Percentiles rank a stretch among this genome's conserved stretches.
phyloP scores from a whole-genome alignment of 495 filamentous ascomycete species.

The Aspergillus heteromorphus region DNA sequence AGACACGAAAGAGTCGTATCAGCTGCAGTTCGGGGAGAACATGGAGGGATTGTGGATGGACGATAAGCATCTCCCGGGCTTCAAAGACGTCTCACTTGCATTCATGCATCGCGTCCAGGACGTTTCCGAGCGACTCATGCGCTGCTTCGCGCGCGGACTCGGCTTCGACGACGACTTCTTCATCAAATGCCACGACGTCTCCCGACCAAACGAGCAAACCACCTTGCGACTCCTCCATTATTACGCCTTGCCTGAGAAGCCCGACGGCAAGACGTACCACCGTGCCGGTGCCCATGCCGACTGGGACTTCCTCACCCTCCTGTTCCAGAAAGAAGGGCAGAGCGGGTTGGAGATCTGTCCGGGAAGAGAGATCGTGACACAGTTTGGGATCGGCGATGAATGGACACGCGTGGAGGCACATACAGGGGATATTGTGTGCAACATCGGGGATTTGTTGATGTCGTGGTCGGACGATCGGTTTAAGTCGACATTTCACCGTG shows the following conservation, averaged over 20 bases:
- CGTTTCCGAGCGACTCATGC: conserved; percentile 53
- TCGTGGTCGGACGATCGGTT: conserved; percentile 65
- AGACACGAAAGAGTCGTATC: conserved; percentile 59
- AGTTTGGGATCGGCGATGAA: conserved; percentile 52
- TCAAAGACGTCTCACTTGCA: conserved; percentile 31
- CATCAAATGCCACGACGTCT: conserved; percentile 47
- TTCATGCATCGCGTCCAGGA: conserved; percentile 53
- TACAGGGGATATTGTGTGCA: conserved; percentile 58
- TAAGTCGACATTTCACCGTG: conserved; percentile 60
- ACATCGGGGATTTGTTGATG: conserved; percentile 66
- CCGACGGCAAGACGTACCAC: conserved; percentile 46
- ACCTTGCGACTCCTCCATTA: conserved; percentile 59
- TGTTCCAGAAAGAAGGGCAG: conserved; percentile 61
- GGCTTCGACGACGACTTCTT: conserved; percentile 55
- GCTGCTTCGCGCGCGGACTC: conserved; percentile 54
- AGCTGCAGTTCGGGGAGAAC: conserved; percentile 54
- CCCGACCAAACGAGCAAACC: conserved; percentile 45
- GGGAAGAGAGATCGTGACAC: conserved; percentile 54
- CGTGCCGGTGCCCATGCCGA: conserved; percentile 62
- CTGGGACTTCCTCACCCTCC: conserved; percentile 57
- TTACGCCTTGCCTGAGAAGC: conserved; percentile 35
- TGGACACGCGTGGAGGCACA: conserved; percentile 59
- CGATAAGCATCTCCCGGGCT: conserved; percentile 44
- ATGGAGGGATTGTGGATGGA: conserved; percentile 49
- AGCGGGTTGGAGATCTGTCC: conserved; percentile 62